Percentiles rank a stretch among this genome's conserved stretches.
Evolutionary conservation across 2,329 filamentous ascomycete genomes (phyloP).

Genomic region (Xylariaceae sp.): DNA sequence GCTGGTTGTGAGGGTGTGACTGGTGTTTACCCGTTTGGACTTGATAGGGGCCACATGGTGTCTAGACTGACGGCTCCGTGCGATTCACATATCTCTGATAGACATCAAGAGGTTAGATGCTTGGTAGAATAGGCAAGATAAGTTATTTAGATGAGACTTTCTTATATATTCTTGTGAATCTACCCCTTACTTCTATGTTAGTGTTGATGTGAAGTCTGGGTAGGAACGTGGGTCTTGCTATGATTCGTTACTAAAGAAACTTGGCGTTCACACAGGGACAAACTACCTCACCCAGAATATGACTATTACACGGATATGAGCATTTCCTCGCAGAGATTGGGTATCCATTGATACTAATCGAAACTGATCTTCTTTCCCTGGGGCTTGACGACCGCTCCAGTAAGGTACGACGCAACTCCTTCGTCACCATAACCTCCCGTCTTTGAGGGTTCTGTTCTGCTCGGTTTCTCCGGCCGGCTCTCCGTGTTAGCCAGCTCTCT

Average conservation of each 20-base stretch:
- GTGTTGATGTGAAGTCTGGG: not conserved
- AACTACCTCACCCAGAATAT: not conserved
- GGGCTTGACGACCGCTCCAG: constrained; percentile 76
- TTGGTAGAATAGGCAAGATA: no score
- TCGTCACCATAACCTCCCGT: constrained; percentile 51
- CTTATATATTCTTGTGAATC: no score
- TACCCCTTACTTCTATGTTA: no score
- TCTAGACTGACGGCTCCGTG: not conserved
- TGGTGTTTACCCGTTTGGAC: not conserved
- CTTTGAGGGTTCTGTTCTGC: constrained; percentile 1
- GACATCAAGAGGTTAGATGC: not conserved
- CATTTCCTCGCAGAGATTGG: not conserved
- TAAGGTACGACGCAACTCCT: constrained; percentile 62
- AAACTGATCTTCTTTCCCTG: constrained; percentile 84
- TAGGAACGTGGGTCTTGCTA: not conserved
- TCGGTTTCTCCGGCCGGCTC: constrained; percentile 12
- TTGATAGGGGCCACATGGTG: no score
- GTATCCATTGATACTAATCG: constrained; percentile 53
- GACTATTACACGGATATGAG: not conserved
- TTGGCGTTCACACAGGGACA: not conserved
- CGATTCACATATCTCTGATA: not conserved
- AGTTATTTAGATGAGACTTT: no score
- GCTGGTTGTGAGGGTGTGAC: not conserved
- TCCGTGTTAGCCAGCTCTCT: constrained; percentile 37
- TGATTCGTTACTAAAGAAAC: not conserved